Conservation (phyloP, 2,329 filamentous ascomycete genomes). For the Diaporthe australafricana region DNA sequence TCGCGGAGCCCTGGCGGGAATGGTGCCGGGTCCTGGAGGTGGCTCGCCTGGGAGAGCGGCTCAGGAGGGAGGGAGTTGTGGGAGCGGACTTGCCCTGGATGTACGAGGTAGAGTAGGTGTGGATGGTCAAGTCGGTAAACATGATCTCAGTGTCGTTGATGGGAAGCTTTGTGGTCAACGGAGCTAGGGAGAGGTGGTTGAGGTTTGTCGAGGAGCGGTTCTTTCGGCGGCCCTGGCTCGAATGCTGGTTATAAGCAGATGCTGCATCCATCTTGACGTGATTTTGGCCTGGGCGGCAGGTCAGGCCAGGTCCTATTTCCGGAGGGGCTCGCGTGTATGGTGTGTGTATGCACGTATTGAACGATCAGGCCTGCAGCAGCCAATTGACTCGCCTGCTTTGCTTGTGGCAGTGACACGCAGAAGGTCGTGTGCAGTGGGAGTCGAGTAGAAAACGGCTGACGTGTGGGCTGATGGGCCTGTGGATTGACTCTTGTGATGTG, state of each 20-base stretch:
- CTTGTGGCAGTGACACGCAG: slow-evolving; percentile 7
- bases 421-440: not conserved
- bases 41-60: slow-evolving; percentile 64
- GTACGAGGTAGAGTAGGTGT: slow-evolving; percentile 60
- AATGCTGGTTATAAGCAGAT: slow-evolving; percentile 65
- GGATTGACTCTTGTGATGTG: slow-evolving; percentile 26
- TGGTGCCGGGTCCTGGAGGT: slow-evolving; percentile 55
- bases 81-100: slow-evolving; percentile 72
- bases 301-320: slow-evolving; percentile 13
- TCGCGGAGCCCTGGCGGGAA: slow-evolving; percentile 52
- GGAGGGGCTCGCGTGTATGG: not conserved
- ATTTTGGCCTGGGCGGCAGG: not conserved
- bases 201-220: slow-evolving; percentile 69
- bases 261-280: slow-evolving; percentile 65
- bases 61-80: slow-evolving; percentile 72
- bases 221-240: slow-evolving; percentile 67
- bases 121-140: slow-evolving; percentile 46
- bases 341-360: not conserved
- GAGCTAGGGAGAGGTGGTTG: slow-evolving; percentile 72
- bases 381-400: slow-evolving; percentile 15
- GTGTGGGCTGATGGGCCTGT: slow-evolving; percentile 32
- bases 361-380: not conserved
- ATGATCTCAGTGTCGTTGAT: slow-evolving; percentile 64
- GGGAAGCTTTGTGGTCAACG: slow-evolving; percentile 71
- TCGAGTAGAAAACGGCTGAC: slow-evolving; percentile 31